A percentile compares a stretch with the other conserved stretches of the same genome.
phyloP scores from a whole-genome alignment of 139 green algal species.

The Coccomyxa sp. region DNA sequence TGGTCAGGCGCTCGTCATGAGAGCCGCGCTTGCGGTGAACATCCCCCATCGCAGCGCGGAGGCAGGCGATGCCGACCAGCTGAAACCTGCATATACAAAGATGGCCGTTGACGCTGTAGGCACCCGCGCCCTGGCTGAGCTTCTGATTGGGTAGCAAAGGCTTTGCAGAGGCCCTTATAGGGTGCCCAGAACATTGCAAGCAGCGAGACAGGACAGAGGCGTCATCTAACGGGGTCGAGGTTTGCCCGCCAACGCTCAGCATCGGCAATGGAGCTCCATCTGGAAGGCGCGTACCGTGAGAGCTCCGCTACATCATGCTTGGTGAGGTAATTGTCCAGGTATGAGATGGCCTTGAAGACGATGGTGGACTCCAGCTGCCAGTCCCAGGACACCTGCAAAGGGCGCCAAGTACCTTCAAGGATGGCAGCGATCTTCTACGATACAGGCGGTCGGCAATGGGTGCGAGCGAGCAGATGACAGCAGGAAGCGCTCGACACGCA shows the following conservation, averaged over 20 bases:
- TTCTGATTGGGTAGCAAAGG: too few species aligned
- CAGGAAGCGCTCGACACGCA: constrained; percentile 20
- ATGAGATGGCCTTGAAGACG: constrained; percentile 49
- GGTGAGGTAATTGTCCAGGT: constrained; percentile 53
- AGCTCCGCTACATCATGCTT: constrained; percentile 19
- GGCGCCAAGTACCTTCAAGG: constrained; percentile 2
- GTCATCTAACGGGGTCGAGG: too few species aligned
- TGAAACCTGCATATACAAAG: constrained; percentile 46
- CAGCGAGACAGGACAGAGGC: too few species aligned
- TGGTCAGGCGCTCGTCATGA: constrained; percentile 13
- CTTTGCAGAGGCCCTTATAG: too few species aligned
- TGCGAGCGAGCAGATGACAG: too few species aligned
- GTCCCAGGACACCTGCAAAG: constrained; percentile 51
- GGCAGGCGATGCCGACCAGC: constrained; percentile 48
- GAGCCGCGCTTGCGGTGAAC: constrained; percentile 10
- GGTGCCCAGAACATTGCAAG: too few species aligned
- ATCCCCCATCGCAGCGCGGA: constrained; percentile 49
- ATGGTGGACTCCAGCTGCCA: constrained; percentile 56
- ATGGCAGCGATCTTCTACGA: too few species aligned
- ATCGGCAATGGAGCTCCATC: too few species aligned
- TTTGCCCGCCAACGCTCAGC: too few species aligned
- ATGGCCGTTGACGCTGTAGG: not conserved
- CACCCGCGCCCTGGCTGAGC: too few species aligned
- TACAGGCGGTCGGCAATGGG: too few species aligned
- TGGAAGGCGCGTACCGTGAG: not conserved